Conservation (phyloP, 768 basidiomycete species). For the Suillus weaverae region DNA sequence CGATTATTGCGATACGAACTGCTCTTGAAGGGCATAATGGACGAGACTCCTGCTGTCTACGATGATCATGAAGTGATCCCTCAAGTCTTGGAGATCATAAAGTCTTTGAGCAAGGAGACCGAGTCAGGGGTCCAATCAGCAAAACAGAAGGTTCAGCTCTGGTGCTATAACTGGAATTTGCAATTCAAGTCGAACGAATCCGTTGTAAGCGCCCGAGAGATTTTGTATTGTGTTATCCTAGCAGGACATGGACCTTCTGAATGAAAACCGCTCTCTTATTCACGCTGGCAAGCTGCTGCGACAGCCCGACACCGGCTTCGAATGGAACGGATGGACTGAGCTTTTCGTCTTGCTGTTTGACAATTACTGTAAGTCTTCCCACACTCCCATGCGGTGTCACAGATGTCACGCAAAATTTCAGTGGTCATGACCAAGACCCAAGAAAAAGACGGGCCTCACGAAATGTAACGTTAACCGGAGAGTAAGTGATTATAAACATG, state of each 20-base stretch:
- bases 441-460: slow-evolving; percentile 69
- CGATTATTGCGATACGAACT: slow-evolving; percentile 87
- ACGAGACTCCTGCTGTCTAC: slow-evolving; percentile 70
- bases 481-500: slow-evolving; percentile 42
- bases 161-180: slow-evolving; percentile 80
- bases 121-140: slow-evolving; percentile 87
- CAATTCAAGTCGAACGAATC: slow-evolving; percentile 78
- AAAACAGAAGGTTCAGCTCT: slow-evolving; percentile 87
- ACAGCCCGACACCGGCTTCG: slow-evolving; percentile 86
- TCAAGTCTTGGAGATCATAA: slow-evolving; percentile 84
- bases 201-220: slow-evolving; percentile 43
- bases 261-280: slow-evolving; percentile 80
- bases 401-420: slow-evolving; percentile 31
- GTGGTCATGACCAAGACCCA: slow-evolving; percentile 90
- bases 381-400: background rate
- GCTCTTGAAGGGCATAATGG: slow-evolving; percentile 75
- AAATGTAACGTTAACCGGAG: slow-evolving; percentile 81
- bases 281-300: slow-evolving; percentile 81
- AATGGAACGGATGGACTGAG: slow-evolving; percentile 90
- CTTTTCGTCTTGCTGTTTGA: slow-evolving; percentile 91
- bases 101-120: slow-evolving; percentile 80
- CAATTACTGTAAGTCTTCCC: slow-evolving; percentile 74
- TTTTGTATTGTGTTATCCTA: slow-evolving; percentile 1
- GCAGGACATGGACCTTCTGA: slow-evolving; percentile 85
- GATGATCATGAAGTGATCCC: slow-evolving; percentile 84